Evolutionary conservation across 2,329 filamentous ascomycete species (phyloP).

Genomic region (Trichophyton verrucosum): DNA sequence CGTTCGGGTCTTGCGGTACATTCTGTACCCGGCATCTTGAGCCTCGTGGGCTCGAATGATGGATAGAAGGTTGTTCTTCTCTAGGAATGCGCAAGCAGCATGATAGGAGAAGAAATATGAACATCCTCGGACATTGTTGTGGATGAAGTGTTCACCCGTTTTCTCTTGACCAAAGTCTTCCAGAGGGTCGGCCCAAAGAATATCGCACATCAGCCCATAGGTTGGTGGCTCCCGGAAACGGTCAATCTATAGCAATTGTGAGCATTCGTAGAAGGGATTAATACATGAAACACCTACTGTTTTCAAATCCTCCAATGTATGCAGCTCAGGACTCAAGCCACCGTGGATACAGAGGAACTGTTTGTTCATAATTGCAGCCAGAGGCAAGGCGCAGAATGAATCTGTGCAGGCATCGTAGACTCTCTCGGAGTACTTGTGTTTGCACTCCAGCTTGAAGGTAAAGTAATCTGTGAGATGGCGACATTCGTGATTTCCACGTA

Average conservation of each 20-base stretch:
- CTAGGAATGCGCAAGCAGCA: slow-evolving; percentile 88
- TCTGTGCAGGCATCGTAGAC: slow-evolving; percentile 98
- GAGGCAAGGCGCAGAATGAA: slow-evolving; percentile 83
- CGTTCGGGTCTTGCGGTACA: slow-evolving; percentile 97
- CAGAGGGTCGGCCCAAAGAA: slow-evolving; percentile 94
- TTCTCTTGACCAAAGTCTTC: slow-evolving; percentile 99
- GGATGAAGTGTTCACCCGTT: slow-evolving; percentile 90
- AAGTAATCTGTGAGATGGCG: slow-evolving; percentile 99
- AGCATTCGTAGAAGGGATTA: neutral
- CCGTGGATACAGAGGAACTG: slow-evolving; percentile 98
- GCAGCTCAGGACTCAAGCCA: slow-evolving; percentile 86
- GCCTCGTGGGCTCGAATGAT: slow-evolving; percentile 97
- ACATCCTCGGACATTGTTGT: slow-evolving; percentile 96
- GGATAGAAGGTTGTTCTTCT: slow-evolving; percentile 97
- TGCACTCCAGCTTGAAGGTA: slow-evolving; percentile 99
- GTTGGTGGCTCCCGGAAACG: slow-evolving; percentile 96
- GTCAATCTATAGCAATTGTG: slow-evolving; percentile 55
- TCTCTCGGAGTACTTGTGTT: slow-evolving; percentile 96
- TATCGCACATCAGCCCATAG: slow-evolving; percentile 97
- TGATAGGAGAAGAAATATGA: slow-evolving; percentile 99
- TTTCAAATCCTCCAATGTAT: slow-evolving; percentile 89
- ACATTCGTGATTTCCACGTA: slow-evolving; percentile 97
- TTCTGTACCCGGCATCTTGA: slow-evolving; percentile 94
- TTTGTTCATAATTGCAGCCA: slow-evolving; percentile 99
- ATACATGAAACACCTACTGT: slow-evolving; percentile 44